Conservation (phyloP, 352 stramenopile species). For the Phytophthora quininea region DNA sequence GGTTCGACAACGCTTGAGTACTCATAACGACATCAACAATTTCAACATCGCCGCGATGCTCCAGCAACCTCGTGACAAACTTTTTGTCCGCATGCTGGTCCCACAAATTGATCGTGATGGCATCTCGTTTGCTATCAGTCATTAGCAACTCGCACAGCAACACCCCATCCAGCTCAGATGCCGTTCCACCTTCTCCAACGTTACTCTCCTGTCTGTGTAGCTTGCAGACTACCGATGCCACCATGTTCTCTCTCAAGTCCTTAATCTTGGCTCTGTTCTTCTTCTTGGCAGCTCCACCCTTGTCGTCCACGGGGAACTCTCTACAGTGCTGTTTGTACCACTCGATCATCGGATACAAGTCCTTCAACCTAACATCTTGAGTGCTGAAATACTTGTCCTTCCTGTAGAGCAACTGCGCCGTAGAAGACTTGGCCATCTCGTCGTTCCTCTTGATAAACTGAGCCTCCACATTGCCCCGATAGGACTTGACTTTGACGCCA, state of each 20-base stretch:
- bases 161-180: constrained; percentile 45
- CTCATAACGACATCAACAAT: constrained; percentile 53
- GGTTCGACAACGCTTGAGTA: constrained; percentile 48
- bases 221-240: constrained; percentile 54
- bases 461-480: constrained; percentile 56
- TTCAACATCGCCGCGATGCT: constrained; percentile 42
- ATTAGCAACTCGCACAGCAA: constrained; percentile 59
- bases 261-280: constrained; percentile 38
- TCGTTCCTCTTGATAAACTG: constrained; percentile 45
- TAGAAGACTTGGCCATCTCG: constrained; percentile 35
- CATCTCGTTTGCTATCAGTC: constrained; percentile 38
- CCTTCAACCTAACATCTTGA: constrained; percentile 49
- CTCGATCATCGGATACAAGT: constrained; percentile 71
- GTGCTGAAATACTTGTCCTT: constrained; percentile 66
- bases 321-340: constrained; percentile 68
- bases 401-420: constrained; percentile 63
- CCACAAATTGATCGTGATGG: constrained; percentile 66
- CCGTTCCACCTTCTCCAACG: constrained; percentile 3
- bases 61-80: constrained; percentile 46
- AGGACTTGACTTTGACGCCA: constrained; percentile 47
- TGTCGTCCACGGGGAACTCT: constrained; percentile 34
- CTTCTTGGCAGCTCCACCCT: constrained; percentile 2
- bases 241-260: constrained; percentile 63
- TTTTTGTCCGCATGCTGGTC: constrained; percentile 64
- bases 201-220: constrained; percentile 14